These are phyloP conservation scores for Cercospora sp. DNA, from an alignment of 2,329 filamentous ascomycete genomes.

Conservation along the genomic window DNA sequence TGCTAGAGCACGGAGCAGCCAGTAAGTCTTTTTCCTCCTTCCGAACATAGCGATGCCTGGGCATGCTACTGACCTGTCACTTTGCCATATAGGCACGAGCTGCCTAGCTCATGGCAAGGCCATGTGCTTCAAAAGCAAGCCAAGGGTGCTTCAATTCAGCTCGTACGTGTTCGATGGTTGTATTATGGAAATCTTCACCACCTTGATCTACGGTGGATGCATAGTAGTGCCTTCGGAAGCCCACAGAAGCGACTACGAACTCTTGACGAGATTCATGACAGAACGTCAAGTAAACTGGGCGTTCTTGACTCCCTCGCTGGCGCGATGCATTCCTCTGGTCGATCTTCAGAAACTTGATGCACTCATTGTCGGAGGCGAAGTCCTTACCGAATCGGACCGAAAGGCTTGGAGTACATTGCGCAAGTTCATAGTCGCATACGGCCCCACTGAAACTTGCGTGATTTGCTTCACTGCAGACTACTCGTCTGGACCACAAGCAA, in stretches of 20 bases:
- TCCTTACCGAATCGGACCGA: conserved; percentile 1
- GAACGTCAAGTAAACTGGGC: conserved; percentile 1
- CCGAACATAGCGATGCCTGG: neutral
- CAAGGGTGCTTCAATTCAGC: neutral
- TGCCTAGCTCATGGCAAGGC: neutral
- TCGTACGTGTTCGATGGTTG: conserved; percentile 25
- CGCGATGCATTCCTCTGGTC: neutral
- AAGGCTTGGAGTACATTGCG: neutral
- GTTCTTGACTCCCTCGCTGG: conserved; percentile 11
- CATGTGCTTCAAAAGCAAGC: neutral
- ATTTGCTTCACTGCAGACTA: conserved; percentile 12
- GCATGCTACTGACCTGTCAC: neutral
- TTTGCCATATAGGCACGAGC: neutral
- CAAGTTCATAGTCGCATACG: conserved; percentile 13
- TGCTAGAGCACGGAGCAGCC: conserved; percentile 19
- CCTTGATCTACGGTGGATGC: conserved; percentile 11
- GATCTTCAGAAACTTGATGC: conserved; percentile 6
- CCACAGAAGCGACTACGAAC: neutral
- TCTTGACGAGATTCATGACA: neutral
- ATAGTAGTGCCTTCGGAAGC: conserved; percentile 1
- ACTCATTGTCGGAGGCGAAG: conserved; percentile 10
- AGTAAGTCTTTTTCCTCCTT: neutral
- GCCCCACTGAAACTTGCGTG: conserved; percentile 19
- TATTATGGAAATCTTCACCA: conserved; percentile 42
- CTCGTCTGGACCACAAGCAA: neutral